Evolutionary conservation across 2,329 filamentous ascomycete species (phyloP).

Genomic region (Fusarium dlaminii): DNA sequence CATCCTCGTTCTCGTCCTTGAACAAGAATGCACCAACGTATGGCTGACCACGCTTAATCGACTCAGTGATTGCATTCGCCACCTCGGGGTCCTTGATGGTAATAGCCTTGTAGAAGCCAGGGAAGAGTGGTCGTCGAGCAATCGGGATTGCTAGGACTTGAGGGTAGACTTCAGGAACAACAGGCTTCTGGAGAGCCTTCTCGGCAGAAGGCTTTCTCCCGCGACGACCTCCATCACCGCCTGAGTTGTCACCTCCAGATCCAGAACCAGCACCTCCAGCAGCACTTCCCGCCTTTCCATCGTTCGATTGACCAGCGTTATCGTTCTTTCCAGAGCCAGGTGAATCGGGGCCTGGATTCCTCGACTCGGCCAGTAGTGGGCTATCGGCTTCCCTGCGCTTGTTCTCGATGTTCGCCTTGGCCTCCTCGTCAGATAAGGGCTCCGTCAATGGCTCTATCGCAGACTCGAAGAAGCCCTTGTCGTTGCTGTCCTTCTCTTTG

Average conservation of each 20-base stretch:
- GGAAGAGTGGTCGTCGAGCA: constrained; percentile 90
- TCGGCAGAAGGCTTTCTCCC: constrained; percentile 77
- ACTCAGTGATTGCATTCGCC: constrained; percentile 90
- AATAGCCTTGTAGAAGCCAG: constrained; percentile 98
- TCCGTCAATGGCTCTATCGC: constrained; percentile 53
- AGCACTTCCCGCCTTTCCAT: constrained; percentile 66
- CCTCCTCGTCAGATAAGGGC: constrained; percentile 63
- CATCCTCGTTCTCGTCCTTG: constrained; percentile 94
- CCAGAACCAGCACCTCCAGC: constrained; percentile 63
- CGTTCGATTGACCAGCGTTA: constrained; percentile 50
- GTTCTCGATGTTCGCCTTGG: constrained; percentile 61
- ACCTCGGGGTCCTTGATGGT: constrained; percentile 95
- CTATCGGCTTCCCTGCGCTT: constrained; percentile 54
- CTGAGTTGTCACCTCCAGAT: constrained; percentile 64
- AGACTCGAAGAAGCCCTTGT: constrained; percentile 63
- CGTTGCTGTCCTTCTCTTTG: constrained; percentile 51
- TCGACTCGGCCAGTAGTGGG: constrained; percentile 59
- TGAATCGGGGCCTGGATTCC: constrained; percentile 54
- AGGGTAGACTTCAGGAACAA: constrained; percentile 93
- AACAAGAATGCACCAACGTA: constrained; percentile 97
- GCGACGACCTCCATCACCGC: constrained; percentile 72
- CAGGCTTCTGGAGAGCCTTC: constrained; percentile 83
- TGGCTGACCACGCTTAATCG: constrained; percentile 95
- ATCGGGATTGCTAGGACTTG: constrained; percentile 98
- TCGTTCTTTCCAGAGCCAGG: constrained; percentile 58